These are phyloP conservation scores for Tetracentron sinense DNA, from an alignment of 164 flowering plant species.

Conservation along the genomic window DNA sequence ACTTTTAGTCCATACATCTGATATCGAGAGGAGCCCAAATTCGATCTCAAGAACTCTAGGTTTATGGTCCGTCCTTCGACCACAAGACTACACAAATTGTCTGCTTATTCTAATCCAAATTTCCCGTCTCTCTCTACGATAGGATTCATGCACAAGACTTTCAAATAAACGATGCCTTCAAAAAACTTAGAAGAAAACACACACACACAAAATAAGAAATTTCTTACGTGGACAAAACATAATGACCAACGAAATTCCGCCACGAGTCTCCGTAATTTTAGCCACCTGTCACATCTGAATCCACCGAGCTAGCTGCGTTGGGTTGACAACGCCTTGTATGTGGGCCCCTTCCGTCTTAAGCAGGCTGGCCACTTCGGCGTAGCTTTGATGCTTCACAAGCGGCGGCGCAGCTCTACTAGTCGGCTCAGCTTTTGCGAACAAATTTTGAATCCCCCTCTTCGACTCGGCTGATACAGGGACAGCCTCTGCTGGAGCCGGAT, in stretches of 20 bases:
- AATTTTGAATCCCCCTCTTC: slow-evolving; percentile 6
- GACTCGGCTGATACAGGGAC: slow-evolving; percentile 27
- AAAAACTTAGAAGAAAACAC: no score
- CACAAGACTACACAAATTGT: no score
- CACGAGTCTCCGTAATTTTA: slow-evolving; percentile 3
- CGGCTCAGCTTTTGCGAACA: background rate
- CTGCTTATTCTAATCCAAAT: no score
- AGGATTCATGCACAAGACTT: no score
- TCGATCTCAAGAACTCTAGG: no score
- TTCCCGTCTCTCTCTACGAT: no score
- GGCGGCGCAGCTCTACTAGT: slow-evolving; percentile 3
- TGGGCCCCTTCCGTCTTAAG: slow-evolving; percentile 70
- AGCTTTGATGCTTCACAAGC: slow-evolving; percentile 25
- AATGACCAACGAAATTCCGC: slow-evolving; percentile 4
- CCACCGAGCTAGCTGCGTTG: slow-evolving; percentile 74
- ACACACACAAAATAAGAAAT: no score
- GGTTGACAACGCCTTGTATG: slow-evolving; percentile 72
- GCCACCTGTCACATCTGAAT: slow-evolving; percentile 42
- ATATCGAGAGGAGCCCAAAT: no score
- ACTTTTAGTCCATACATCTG: no score
- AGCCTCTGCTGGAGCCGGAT: slow-evolving; percentile 48
- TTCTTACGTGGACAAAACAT: background rate
- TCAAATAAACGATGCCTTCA: no score
- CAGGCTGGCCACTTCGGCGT: slow-evolving; percentile 61
- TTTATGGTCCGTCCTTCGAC: no score